These are phyloP conservation scores for Isabelozyma heimii DNA, from an alignment of 805 yeast genomes.

Conservation along the genomic window DNA sequence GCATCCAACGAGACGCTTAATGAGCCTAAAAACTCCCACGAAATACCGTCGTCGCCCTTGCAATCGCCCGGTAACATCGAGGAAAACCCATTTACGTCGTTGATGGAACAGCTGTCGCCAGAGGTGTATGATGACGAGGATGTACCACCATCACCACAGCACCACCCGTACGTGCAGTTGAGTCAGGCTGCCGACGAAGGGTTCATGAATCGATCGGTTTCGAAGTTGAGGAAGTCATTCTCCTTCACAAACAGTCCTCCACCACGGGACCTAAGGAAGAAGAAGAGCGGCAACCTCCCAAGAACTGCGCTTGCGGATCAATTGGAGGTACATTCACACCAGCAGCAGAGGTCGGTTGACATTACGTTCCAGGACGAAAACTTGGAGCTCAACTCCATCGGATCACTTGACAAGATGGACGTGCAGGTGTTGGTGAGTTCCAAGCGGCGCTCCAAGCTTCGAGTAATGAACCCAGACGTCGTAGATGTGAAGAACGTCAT, in stretches of 20 bases:
- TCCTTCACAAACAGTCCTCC: conserved; percentile 21
- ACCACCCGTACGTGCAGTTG: neutral
- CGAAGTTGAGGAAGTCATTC: conserved; percentile 19
- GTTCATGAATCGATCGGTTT: conserved; percentile 10
- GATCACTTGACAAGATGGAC: conserved; percentile 48
- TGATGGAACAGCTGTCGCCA: neutral
- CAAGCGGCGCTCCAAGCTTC: conserved; percentile 54
- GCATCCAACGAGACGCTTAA: conserved; percentile 27
- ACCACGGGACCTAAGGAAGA: neutral
- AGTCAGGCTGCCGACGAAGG: neutral
- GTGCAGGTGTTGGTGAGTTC: conserved; percentile 73
- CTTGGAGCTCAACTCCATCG: neutral
- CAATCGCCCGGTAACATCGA: neutral
- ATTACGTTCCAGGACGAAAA: neutral
- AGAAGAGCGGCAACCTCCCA: neutral
- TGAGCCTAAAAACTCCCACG: conserved; percentile 1
- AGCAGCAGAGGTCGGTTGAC: conserved; percentile 3
- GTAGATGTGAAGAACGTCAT: neutral
- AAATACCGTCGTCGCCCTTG: neutral
- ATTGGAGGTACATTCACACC: neutral
- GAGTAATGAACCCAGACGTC: conserved; percentile 62
- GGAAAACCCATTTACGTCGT: neutral
- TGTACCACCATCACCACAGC: neutral
- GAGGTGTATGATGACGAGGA: neutral
- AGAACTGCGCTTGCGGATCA: neutral